Conservation (phyloP, 2,329 filamentous ascomycete genomes). For the Verticillium longisporum region DNA sequence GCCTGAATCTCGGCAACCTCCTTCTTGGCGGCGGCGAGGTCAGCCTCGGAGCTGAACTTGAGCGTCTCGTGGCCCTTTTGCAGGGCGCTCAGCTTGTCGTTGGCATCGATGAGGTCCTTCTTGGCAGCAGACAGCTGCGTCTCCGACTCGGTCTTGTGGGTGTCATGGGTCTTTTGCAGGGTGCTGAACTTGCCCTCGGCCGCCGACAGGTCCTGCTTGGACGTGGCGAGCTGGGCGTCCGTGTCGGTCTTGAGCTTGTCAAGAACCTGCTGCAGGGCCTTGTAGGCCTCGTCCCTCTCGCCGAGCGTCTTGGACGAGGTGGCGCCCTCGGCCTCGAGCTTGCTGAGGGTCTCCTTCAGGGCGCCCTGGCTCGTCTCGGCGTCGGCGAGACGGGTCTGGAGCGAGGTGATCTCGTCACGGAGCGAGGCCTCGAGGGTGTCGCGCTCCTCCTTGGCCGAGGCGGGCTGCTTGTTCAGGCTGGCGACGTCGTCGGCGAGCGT, state of each 20-base stretch:
- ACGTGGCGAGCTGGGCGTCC: conserved; percentile 21
- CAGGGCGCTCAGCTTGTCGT: conserved; percentile 16
- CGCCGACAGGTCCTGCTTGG: conserved; percentile 16
- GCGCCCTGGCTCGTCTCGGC: conserved; percentile 22
- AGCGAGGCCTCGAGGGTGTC: conserved; percentile 22
- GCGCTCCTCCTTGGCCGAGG: conserved; percentile 25
- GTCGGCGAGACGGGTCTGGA: conserved; percentile 26
- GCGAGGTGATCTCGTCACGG: conserved; percentile 21
- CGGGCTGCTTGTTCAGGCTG: conserved; percentile 23
- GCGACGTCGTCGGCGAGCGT: conserved; percentile 24
- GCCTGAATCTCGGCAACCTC: conserved; percentile 18
- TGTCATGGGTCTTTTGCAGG: conserved; percentile 20
- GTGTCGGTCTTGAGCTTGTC: conserved; percentile 22
- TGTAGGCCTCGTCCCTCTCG: conserved; percentile 18
- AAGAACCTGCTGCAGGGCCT: conserved; percentile 13
- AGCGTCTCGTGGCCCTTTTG: conserved; percentile 9
- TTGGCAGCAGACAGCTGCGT: conserved; percentile 20
- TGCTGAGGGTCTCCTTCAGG: conserved; percentile 20
- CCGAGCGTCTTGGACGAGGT: conserved; percentile 17
- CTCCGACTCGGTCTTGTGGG: conserved; percentile 23
- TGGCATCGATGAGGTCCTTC: conserved; percentile 19
- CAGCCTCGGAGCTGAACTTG: conserved; percentile 19
- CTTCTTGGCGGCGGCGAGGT: conserved; percentile 21
- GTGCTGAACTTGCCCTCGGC: conserved; percentile 16
- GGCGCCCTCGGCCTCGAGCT: conserved; percentile 23